Percentiles rank a stretch among this genome's conserved stretches.
These are phyloP conservation scores for Trypanosoma melophagium DNA, from an alignment of 208 protist genomes.

Conservation along the genomic window DNA sequence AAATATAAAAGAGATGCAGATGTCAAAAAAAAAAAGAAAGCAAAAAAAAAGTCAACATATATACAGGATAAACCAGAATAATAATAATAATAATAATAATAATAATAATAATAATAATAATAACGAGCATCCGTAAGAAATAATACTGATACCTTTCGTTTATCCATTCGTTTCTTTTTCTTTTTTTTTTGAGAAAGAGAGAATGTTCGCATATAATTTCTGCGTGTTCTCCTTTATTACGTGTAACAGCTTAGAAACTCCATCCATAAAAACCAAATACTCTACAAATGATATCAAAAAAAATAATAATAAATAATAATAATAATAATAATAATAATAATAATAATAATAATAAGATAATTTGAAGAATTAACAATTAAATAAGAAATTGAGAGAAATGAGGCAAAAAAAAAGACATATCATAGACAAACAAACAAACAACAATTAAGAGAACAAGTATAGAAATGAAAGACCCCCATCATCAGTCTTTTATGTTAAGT, in stretches of 20 bases:
- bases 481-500: too few species aligned
- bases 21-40: constrained; percentile 21
- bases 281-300: neutral
- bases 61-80: too few species aligned
- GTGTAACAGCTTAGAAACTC: neutral
- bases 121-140: too few species aligned
- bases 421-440: neutral
- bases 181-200: too few species aligned
- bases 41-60: constrained; percentile 12
- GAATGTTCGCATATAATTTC: too few species aligned
- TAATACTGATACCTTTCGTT: too few species aligned
- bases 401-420: neutral
- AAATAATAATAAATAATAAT: constrained; percentile 8
- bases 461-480: too few species aligned
- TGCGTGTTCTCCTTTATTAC: too few species aligned
- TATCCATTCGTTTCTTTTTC: too few species aligned
- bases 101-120: too few species aligned
- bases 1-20: neutral
- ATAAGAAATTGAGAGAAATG: neutral
- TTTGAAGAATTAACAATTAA: neutral
- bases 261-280: neutral
- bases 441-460: neutral
- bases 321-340: too few species aligned
- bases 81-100: too few species aligned
- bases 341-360: neutral